Percentiles rank a stretch among this genome's conserved stretches.
Evolutionary conservation across 2,329 filamentous ascomycete genomes (phyloP).

Genomic region (Dryadomyces quercivorus): DNA sequence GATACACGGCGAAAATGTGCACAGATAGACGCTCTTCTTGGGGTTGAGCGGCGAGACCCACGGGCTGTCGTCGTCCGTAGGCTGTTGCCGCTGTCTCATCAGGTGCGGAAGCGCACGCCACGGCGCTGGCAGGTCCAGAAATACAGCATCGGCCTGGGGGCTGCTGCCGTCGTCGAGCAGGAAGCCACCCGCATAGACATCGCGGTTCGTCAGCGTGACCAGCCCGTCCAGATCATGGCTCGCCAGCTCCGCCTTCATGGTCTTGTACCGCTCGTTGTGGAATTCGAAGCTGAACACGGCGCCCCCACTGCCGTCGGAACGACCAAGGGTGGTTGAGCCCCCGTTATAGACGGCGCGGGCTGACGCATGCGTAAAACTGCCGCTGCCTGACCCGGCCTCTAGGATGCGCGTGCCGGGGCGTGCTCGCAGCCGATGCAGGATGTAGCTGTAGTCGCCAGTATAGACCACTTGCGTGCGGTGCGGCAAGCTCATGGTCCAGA

Average conservation of each 20-base stretch:
- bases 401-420: conserved; percentile 62
- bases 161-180: conserved; percentile 43
- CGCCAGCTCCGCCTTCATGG: conserved; percentile 57
- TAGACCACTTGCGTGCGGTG: conserved; percentile 82
- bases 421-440: conserved; percentile 63
- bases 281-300: conserved; percentile 77
- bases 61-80: conserved; percentile 13
- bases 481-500: conserved; percentile 69
- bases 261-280: conserved; percentile 58
- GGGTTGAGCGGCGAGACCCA: conserved; percentile 58
- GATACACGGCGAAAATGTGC: conserved; percentile 93
- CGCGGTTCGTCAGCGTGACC: conserved; percentile 63
- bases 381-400: conserved; percentile 71
- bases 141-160: conserved; percentile 57
- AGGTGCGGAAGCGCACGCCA: conserved; percentile 71
- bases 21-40: conserved; percentile 61
- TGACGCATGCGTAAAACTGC: conserved; percentile 73
- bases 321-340: not conserved
- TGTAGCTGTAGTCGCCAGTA: conserved; percentile 76
- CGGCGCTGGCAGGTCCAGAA: conserved; percentile 69
- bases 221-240: conserved; percentile 49
- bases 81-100: conserved; percentile 32
- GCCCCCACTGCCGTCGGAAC: conserved; percentile 32
- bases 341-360: conserved; percentile 66
- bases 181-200: conserved; percentile 70